These are phyloP conservation scores for Chaetomiaceae sp. DNA, from an alignment of 2,329 filamentous ascomycete genomes.

Conservation along the genomic window DNA sequence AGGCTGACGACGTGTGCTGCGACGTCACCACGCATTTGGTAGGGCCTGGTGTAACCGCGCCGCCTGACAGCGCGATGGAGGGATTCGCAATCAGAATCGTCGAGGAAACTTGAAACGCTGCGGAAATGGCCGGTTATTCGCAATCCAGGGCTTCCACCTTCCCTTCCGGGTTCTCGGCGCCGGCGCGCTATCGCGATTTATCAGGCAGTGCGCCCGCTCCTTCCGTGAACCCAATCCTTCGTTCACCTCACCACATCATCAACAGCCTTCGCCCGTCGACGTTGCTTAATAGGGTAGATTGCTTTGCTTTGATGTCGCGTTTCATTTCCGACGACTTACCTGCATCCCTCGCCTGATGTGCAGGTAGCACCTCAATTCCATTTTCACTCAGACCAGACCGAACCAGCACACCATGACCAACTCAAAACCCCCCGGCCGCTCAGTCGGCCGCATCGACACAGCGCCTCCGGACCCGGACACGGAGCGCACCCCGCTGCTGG, in stretches of 20 bases:
- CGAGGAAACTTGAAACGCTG: constrained; percentile 2
- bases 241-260: neutral
- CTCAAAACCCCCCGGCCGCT: neutral
- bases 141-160: neutral
- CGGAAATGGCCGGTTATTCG: neutral
- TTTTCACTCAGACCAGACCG: neutral
- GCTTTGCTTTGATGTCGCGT: too few relatives aligned
- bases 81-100: neutral
- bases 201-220: neutral
- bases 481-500: constrained; percentile 13
- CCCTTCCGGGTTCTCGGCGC: constrained; percentile 7
- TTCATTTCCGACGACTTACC: neutral
- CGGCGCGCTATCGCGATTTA: neutral
- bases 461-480: neutral
- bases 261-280: neutral
- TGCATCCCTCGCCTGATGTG: neutral
- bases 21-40: neutral
- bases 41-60: neutral
- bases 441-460: constrained; percentile 10
- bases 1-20: neutral
- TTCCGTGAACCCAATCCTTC: neutral
- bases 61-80: neutral
- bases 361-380: neutral
- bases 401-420: constrained; percentile 3
- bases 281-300: too few relatives aligned